Evolutionary conservation across 1,139 yeast species (phyloP).

Genomic region (Kodamaea anthophila): DNA sequence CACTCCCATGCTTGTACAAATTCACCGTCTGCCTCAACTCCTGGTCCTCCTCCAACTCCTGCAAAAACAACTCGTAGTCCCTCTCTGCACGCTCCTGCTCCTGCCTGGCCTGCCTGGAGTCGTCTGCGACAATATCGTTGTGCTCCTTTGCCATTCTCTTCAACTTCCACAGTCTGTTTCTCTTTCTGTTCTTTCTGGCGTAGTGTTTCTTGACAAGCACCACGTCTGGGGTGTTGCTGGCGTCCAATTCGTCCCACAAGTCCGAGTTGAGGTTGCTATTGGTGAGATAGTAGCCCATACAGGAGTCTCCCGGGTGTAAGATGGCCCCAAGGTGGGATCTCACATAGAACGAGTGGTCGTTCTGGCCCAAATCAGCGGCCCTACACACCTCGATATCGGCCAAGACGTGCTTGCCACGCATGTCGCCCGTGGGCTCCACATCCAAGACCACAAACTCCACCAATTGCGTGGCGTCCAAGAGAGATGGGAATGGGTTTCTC

Average conservation of each 20-base stretch:
- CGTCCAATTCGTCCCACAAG: conserved; percentile 68
- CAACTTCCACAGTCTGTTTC: conserved; percentile 89
- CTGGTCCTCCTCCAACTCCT: conserved; percentile 94
- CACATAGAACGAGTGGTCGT: conserved; percentile 73
- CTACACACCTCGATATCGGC: conserved; percentile 91
- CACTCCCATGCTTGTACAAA: conserved; percentile 61
- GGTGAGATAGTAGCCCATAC: conserved; percentile 77
- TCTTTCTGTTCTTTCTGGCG: conserved; percentile 72
- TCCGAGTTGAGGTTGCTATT: conserved; percentile 86
- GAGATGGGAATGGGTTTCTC: conserved; percentile 77
- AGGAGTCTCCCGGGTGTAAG: conserved; percentile 94
- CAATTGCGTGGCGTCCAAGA: conserved; percentile 70
- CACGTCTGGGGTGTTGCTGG: conserved; percentile 75
- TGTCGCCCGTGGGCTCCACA: conserved; percentile 86
- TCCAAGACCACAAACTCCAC: conserved; percentile 90
- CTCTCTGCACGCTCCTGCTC: conserved; percentile 90
- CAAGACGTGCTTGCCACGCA: conserved; percentile 72
- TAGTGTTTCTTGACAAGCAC: conserved; percentile 87
- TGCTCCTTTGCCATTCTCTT: conserved; percentile 98
- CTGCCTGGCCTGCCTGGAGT: conserved; percentile 74
- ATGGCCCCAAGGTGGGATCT: conserved; percentile 91
- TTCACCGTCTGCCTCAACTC: conserved; percentile 91
- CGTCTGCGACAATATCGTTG: conserved; percentile 77
- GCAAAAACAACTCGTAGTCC: conserved; percentile 93
- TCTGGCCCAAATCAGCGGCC: conserved; percentile 76